phyloP scores from a whole-genome alignment of 441 rosid species.

The Gossypium schwendimanii region DNA sequence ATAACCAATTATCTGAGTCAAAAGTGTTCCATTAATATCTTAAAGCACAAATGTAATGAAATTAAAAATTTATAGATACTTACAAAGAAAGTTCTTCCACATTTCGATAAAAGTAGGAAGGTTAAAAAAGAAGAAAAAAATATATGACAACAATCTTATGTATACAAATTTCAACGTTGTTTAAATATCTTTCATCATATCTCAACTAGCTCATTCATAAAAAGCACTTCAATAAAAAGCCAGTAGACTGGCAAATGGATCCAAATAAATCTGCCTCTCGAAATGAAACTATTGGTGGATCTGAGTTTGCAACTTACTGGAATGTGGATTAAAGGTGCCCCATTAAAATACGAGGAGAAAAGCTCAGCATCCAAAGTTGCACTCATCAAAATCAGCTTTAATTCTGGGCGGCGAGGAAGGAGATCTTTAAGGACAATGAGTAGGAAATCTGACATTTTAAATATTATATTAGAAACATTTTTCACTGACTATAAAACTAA shows the following conservation, averaged over 20 bases:
- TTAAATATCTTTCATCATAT: neutral
- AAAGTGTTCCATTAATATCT: neutral
- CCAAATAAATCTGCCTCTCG: neutral
- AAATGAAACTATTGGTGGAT: neutral
- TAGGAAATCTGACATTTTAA: conserved; percentile 61
- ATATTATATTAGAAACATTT: conserved; percentile 24
- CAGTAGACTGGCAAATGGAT: neutral
- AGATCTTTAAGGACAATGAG: conserved; percentile 89
- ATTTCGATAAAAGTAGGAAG: neutral
- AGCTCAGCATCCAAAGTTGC: conserved; percentile 89
- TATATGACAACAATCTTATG: neutral
- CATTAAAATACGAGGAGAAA: conserved; percentile 78
- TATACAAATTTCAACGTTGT: neutral
- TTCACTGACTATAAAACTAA: conserved; percentile 18
- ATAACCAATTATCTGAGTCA: neutral
- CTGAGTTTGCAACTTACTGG: conserved; percentile 58
- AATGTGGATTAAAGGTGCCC: conserved; percentile 62
- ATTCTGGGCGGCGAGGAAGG: conserved; percentile 73
- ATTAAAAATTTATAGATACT: neutral
- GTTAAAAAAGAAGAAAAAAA: neutral
- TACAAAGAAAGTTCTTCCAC: neutral
- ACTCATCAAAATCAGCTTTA: conserved; percentile 85
- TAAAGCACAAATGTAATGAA: neutral
- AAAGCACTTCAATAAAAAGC: neutral
- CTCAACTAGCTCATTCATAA: neutral